These are phyloP conservation scores for Cutaneotrichosporon arboriforme DNA, from an alignment of 1,284 basidiomycete genomes.

Conservation along the genomic window DNA sequence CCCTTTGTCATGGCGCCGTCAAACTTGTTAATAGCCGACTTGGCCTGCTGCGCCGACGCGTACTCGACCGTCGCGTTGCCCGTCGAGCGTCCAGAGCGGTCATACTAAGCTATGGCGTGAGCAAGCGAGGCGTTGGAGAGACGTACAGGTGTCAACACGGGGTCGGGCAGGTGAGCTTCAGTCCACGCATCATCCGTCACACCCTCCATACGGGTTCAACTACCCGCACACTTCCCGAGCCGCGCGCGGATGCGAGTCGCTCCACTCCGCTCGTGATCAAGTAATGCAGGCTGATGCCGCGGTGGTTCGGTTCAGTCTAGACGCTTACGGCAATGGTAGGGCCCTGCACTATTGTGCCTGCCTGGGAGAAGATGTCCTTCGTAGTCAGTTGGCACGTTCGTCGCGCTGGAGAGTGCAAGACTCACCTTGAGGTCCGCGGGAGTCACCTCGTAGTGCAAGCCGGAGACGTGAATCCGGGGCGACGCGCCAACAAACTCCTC, in stretches of 20 bases:
- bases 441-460: slow-evolving; percentile 89
- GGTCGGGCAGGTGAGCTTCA: slow-evolving; percentile 17
- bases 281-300: no score
- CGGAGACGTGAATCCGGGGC: slow-evolving; percentile 71
- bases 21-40: slow-evolving; percentile 76
- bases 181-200: background rate
- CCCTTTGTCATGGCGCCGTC: slow-evolving; percentile 88
- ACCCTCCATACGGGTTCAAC: background rate
- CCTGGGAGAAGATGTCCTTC: slow-evolving; percentile 83
- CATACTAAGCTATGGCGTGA: slow-evolving; percentile 59
- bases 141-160: slow-evolving; percentile 24
- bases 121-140: background rate
- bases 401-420: background rate
- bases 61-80: slow-evolving; percentile 79
- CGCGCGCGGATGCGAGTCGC: no score
- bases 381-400: background rate
- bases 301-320: slow-evolving; percentile 13
- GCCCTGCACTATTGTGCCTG: slow-evolving; percentile 84
- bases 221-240: no score
- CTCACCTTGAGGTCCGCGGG: slow-evolving; percentile 78
- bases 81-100: slow-evolving; percentile 86
- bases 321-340: slow-evolving; percentile 81
- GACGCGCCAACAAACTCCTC: slow-evolving; percentile 47
- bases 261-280: no score
- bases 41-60: slow-evolving; percentile 71